Evolutionary conservation across 805 yeast species (phyloP), one percentile per base, ranked within the genome.

Genomic region (Cyberlindnera saturnus): DNA sequence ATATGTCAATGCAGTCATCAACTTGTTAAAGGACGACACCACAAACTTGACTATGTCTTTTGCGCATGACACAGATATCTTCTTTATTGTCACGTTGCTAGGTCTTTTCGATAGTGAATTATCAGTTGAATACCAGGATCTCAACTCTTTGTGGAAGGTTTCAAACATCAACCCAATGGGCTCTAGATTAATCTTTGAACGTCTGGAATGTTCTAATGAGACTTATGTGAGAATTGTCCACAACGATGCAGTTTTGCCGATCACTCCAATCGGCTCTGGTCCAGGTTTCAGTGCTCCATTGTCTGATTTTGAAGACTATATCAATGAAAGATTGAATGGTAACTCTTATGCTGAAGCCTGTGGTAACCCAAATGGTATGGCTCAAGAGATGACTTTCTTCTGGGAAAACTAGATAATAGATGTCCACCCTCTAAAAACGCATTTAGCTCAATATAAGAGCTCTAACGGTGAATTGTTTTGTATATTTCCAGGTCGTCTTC

Each of bases 21-120:
- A 61, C 17, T 59, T 75, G 40, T 62, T 77, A 48, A 64, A 69
- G 50, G 64, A 69, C 36, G 67, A 64, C 19, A 60, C 60, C 6
- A 52, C 55, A 7, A 56, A 71, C 45, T 55, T 78, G 32, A 67
- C 73, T 56, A 63, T 71, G 37, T 65, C 69, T 18, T 78, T 78
- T 56, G 62, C 73, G 15, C 84, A 79, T 59, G 84, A 79, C 56
- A 73, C 79, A 32, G 80, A 79, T 51, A 61, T 77, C 37, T 73
- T 72, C 45, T 62, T 70, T n/a, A 67, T 71, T 52, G 66, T 72
- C 37, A 61, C 77, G 19, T 71, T 78, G 5, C 57, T 76, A 19
- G 81, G 80, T 3, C 47, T 79, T 34, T 60, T 70, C 15, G 60
- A 53, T 35, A 52, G 65, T 35, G 59, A 60, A 38, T 61, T 76